Conservation (phyloP, 371 early-diverging fungal genomes). For the Neoconidiobolus thromboides region DNA sequence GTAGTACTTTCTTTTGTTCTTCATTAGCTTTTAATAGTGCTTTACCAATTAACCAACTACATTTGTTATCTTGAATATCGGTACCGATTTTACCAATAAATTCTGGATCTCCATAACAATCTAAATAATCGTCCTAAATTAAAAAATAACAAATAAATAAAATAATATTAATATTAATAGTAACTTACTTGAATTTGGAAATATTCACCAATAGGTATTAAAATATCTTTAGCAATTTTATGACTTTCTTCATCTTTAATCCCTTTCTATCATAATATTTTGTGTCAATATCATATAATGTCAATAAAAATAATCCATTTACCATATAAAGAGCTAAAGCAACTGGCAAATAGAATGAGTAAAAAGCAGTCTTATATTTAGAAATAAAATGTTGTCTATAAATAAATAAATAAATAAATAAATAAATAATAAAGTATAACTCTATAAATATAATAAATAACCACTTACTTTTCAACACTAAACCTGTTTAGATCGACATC, state of each 20-base stretch:
- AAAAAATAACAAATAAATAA: background rate
- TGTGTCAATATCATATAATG: background rate
- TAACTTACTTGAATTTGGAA: conserved; percentile 69
- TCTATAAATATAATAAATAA: background rate
- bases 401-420: background rate
- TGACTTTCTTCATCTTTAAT: conserved; percentile 50
- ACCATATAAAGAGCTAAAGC: conserved; percentile 82
- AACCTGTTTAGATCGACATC: conserved; percentile 75
- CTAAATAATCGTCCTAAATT: conserved; percentile 74
- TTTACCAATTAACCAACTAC: conserved; percentile 90
- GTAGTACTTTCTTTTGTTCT: conserved; percentile 71
- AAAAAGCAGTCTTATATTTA: conserved; percentile 94
- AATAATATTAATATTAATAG: background rate
- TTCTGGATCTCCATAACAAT: conserved; percentile 79
- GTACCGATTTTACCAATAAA: conserved; percentile 96
- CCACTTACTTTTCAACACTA: conserved; percentile 56
- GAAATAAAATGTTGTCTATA: conserved; percentile 76
- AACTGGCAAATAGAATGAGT: conserved; percentile 96
- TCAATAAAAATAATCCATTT: conserved; percentile 1
- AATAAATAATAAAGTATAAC: too few species aligned
- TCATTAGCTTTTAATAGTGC: conserved; percentile 53
- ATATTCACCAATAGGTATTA: conserved; percentile 87
- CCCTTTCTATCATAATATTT: conserved; percentile 28
- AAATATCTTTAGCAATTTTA: conserved; percentile 59
- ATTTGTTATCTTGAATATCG: conserved; percentile 97